Base-by-base conservation (phyloP, 805 yeast genomes). In the Saccharomycopsis babjevae region DNA sequence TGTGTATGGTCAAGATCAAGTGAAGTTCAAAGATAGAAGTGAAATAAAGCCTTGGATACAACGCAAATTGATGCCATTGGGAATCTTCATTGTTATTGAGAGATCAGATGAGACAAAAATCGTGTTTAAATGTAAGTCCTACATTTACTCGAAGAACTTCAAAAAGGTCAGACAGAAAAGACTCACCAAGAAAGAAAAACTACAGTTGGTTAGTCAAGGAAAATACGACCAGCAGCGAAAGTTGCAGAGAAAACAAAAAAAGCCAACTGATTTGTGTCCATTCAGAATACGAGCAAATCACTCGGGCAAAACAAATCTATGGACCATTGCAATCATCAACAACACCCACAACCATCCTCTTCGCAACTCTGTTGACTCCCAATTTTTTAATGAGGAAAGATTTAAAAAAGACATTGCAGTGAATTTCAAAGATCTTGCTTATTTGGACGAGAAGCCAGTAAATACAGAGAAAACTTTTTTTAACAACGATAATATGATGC, bases 231-330 rank as follows among this genome's bases (percentile, higher is more conserved):
- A 60, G 52, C 63, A 62, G 58, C 25, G 56, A 20, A 58, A 56
- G 39, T 61, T 57, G 34, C 46, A 50, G 20, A 38, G 34, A 46
- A 56, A 54, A 30, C 57, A 60, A 32, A 18, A 25, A 20, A 43
- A 43, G 18, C 52, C 52, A 20, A 13, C 25, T 11, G 52, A 28
- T 4, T 54, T 60, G 36, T 85, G 89, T 67, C 89, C 89, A 1
- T 85, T 85, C 67, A 75, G 86, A 68, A 77, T 85, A 52, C 70
- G 90, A 59, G 89, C 89, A 1, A 83, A 85, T 65, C 83, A 73
- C 66, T 79, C 85, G 1, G 65, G 80, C 11, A 72, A 83, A 63
- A 74, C 79, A 40, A 73, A 76, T 62, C 72, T 74, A 59, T 85
- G 90, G 90, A 74, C 82, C 16, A 73, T 85, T 38, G 86, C 82